Evolutionary conservation across 106 monocot species (phyloP), one percentile per base, ranked within the genome.

Genomic region (Chionographis japonica): DNA sequence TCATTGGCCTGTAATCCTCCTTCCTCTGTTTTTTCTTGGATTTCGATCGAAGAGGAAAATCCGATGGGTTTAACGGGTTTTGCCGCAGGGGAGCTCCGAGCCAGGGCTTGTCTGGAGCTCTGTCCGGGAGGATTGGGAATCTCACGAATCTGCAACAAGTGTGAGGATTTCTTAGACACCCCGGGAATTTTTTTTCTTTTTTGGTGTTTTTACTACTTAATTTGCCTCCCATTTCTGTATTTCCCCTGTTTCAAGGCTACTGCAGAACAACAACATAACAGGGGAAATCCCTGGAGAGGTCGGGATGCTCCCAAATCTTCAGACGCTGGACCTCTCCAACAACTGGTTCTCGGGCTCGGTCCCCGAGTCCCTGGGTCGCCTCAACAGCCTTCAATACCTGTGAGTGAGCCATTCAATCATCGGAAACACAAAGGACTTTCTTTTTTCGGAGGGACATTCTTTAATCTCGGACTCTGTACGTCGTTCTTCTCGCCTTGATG

Each of bases 71-170:
- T 27, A 27, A 27, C 1, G 27, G 56, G 6, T 50, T 49, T 36
- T 17, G 53, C 38, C 62, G 71, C 71, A 97, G 97, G 42, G 92
- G 82, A 73, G 89, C 85, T 15, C 86, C 92, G n/a, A 87, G 92
- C 79, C 89, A 92, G 69, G 74, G 76, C 27, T 57, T 97, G 16
- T 92, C 97, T 8, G 97, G 97, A 19, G 78, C 84, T 7, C 85
- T 97, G 20, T 92, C 97, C 18, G 74, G 73, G 12, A 41, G 54
- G 56, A 92, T 97, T 16, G 82, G 72, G 37, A 92, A 97, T 66
- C 92, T 97, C 72, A 92, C 89, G 5, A 83, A 97, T 74, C 84
- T 97, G 15, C 86, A 97, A 61, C 97, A 97, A 92, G 75, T 97
- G 97, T 97, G 61, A 80, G 79, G 8, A 67, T 27, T 68, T 20